phyloP scores from a whole-genome alignment of 2,329 filamentous ascomycete genomes.

The Trichoderma koningii region DNA sequence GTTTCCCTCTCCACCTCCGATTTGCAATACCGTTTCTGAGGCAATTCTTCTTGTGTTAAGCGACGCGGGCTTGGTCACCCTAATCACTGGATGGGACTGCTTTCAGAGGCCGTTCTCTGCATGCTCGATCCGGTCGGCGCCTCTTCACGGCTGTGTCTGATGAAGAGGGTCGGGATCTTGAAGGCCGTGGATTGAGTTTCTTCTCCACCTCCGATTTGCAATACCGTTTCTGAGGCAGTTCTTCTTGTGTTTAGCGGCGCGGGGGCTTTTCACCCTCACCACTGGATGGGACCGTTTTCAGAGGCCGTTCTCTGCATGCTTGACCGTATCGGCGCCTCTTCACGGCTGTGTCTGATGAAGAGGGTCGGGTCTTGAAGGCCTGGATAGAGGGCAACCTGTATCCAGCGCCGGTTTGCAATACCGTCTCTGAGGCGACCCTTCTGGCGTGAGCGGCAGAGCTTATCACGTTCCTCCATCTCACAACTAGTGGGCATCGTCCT shows the following conservation, averaged over 20 bases:
- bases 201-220: constrained; percentile 1
- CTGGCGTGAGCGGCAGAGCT: no score
- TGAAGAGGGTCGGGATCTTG: constrained; percentile 4
- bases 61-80: constrained; percentile 1
- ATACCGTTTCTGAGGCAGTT: not conserved
- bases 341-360: not conserved
- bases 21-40: not conserved
- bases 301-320: constrained; percentile 5
- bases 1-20: not conserved
- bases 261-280: not conserved
- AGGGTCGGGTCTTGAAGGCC: constrained; percentile 11
- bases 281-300: not conserved
- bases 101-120: constrained; percentile 1
- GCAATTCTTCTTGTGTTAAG: not conserved
- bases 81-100: not conserved
- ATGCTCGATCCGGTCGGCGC: constrained; percentile 2
- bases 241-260: constrained; percentile 1
- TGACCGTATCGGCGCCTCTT: not conserved
- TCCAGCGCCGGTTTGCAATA: not conserved
- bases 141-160: not conserved
- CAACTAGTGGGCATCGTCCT: no score
- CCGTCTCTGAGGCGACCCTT: no score
- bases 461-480: not conserved
- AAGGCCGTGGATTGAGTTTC: not conserved
- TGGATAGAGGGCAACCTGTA: not conserved